phyloP scores from a whole-genome alignment of 2,329 filamentous ascomycete species.

The Tolypocladium album region DNA sequence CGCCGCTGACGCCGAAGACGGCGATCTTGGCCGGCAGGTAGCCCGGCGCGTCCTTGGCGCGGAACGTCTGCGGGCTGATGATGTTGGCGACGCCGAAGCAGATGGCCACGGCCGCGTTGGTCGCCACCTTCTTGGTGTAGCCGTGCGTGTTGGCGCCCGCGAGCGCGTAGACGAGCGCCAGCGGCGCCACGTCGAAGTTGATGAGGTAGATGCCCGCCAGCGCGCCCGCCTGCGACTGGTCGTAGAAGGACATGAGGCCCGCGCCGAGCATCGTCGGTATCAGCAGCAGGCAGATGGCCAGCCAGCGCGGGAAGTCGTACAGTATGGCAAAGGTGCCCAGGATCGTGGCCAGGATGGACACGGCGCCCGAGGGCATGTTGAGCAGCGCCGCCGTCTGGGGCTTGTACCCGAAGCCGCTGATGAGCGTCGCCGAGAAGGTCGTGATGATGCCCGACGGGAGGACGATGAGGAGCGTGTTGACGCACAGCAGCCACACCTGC shows the following conservation, averaged over 20 bases:
- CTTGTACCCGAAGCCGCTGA: slow-evolving; percentile 22
- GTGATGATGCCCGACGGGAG: slow-evolving; percentile 22
- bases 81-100: slow-evolving; percentile 35
- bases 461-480: slow-evolving; percentile 13
- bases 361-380: slow-evolving; percentile 20
- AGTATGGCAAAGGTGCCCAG: slow-evolving; percentile 12
- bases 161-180: slow-evolving; percentile 42
- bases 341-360: slow-evolving; percentile 11
- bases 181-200: slow-evolving; percentile 36
- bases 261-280: slow-evolving; percentile 13
- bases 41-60: slow-evolving; percentile 31
- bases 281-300: slow-evolving; percentile 13
- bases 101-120: slow-evolving; percentile 31
- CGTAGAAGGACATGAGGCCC: slow-evolving; percentile 15
- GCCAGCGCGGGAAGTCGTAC: slow-evolving; percentile 16
- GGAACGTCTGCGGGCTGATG: slow-evolving; percentile 14
- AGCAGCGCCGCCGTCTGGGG: slow-evolving; percentile 31
- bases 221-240: slow-evolving; percentile 16
- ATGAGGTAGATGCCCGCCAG: slow-evolving; percentile 16
- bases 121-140: slow-evolving; percentile 34
- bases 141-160: slow-evolving; percentile 35
- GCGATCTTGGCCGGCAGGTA: slow-evolving; percentile 42
- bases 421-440: slow-evolving; percentile 18
- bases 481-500: slow-evolving; percentile 29
- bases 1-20: slow-evolving; percentile 31